A percentile compares a stretch with the other conserved stretches of the same genome.
Conservation (phyloP, 2,329 filamentous ascomycete species). For the Neofusicoccum sp. region DNA sequence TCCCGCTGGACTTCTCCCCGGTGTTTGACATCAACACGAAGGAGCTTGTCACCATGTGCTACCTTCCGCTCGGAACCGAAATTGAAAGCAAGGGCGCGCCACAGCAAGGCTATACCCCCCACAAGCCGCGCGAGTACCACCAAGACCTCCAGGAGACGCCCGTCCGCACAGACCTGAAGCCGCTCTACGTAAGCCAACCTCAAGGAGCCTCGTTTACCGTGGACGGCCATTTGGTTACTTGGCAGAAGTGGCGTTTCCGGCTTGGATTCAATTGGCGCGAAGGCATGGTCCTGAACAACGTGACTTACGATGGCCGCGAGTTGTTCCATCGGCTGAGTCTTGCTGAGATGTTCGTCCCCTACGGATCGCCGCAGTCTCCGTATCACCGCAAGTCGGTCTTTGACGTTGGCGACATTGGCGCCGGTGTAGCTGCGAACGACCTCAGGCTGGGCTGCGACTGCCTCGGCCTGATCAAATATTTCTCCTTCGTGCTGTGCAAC, state of each 20-base stretch:
- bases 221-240: slow-evolving; percentile 30
- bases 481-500: slow-evolving; percentile 43
- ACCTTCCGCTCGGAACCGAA: slow-evolving; percentile 44
- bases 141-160: slow-evolving; percentile 24
- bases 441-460: slow-evolving; percentile 48
- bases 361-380: slow-evolving; percentile 45
- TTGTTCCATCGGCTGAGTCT: slow-evolving; percentile 48
- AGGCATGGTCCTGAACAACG: slow-evolving; percentile 46
- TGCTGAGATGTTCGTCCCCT: slow-evolving; percentile 51
- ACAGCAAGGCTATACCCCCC: slow-evolving; percentile 47
- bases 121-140: slow-evolving; percentile 31
- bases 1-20: slow-evolving; percentile 59
- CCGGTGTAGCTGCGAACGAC: slow-evolving; percentile 48
- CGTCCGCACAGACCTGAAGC: slow-evolving; percentile 27
- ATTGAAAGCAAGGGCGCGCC: slow-evolving; percentile 37
- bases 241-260: slow-evolving; percentile 50
- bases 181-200: slow-evolving; percentile 30
- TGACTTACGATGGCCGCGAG: slow-evolving; percentile 43
- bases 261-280: slow-evolving; percentile 52
- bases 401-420: slow-evolving; percentile 48
- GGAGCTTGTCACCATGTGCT: slow-evolving; percentile 56
- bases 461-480: slow-evolving; percentile 49
- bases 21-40: slow-evolving; percentile 53
- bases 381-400: slow-evolving; percentile 49
- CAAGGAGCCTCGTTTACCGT: slow-evolving; percentile 32